These are phyloP conservation scores for Sporothrix curviconia DNA, from an alignment of 2,329 filamentous ascomycete genomes.

Conservation along the genomic window DNA sequence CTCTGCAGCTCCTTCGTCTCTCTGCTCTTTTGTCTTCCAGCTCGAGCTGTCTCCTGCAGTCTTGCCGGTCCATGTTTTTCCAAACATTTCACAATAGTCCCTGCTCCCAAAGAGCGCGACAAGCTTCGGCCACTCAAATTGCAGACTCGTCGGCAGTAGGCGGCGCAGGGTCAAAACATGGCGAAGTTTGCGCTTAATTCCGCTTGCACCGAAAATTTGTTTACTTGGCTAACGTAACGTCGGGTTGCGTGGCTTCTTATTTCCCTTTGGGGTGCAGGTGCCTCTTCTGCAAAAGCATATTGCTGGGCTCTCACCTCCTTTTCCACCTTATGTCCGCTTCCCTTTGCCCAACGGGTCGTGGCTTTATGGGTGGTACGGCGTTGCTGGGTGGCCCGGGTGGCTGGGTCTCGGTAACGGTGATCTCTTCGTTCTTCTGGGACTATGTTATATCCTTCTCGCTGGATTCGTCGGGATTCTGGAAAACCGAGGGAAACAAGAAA, in stretches of 20 bases:
- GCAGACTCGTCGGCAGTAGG: slow-evolving; percentile 39
- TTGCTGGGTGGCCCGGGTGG: slow-evolving; percentile 18
- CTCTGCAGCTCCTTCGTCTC: slow-evolving; percentile 31
- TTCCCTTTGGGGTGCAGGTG: slow-evolving; percentile 35
- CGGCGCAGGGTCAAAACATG: slow-evolving; percentile 48
- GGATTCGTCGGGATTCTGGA: slow-evolving; percentile 25
- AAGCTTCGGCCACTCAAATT: slow-evolving; percentile 47
- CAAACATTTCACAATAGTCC: too few species aligned
- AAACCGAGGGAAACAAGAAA: slow-evolving; percentile 35
- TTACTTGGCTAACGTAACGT: too few species aligned
- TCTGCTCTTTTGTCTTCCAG: too few species aligned
- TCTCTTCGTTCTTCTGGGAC: too few species aligned
- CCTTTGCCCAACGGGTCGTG: too few species aligned
- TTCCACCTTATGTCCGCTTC: too few species aligned
- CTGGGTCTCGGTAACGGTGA: slow-evolving; percentile 18
- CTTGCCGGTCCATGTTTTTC: slow-evolving; percentile 14
- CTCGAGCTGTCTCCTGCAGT: too few species aligned
- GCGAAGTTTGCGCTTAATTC: slow-evolving; percentile 32
- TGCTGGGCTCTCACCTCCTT: too few species aligned
- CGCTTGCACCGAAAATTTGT: slow-evolving; percentile 44
- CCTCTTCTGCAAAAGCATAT: too few species aligned
- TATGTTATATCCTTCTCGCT: too few species aligned
- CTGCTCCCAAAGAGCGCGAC: slow-evolving; percentile 41
- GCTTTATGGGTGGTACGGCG: too few species aligned
- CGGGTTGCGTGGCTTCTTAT: slow-evolving; percentile 53